These are phyloP conservation scores for Pseudogymnoascus sp. DNA, from an alignment of 2,329 filamentous ascomycete species.

Conservation along the genomic window DNA sequence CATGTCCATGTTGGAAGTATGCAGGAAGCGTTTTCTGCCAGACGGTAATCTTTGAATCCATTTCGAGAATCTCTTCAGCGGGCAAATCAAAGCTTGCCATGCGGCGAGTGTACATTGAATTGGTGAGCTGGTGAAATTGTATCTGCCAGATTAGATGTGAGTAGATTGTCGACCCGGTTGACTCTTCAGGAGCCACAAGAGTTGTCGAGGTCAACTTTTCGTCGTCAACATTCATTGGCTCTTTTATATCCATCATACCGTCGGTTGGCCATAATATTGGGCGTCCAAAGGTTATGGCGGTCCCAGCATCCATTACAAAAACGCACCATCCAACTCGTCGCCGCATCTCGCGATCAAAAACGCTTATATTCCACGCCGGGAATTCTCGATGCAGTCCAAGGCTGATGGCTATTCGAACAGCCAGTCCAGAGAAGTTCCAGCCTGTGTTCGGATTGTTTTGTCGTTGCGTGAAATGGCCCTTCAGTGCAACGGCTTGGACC, in stretches of 20 bases:
- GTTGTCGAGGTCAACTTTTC: constrained; percentile 4
- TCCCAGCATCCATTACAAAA: constrained; percentile 38
- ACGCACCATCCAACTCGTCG: constrained; percentile 33
- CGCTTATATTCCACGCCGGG: constrained; percentile 26
- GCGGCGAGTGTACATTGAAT: constrained; percentile 21
- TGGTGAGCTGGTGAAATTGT: constrained; percentile 6
- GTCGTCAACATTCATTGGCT: constrained; percentile 30
- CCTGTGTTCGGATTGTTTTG: constrained; percentile 41
- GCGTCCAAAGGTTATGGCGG: constrained; percentile 37
- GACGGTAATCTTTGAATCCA: constrained; percentile 25
- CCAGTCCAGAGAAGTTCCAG: constrained; percentile 40
- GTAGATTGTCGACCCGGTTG: constrained; percentile 14
- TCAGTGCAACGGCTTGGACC: constrained; percentile 26
- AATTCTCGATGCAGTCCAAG: constrained; percentile 39
- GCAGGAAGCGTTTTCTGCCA: constrained; percentile 24
- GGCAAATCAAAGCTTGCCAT: constrained; percentile 4
- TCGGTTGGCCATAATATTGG: constrained; percentile 24
- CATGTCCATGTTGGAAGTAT: constrained; percentile 21
- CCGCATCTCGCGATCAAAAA: constrained; percentile 31
- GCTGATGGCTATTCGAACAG: constrained; percentile 39
- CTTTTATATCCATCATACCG: constrained; percentile 26
- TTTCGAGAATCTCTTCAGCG: constrained; percentile 27
- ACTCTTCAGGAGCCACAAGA: neutral
- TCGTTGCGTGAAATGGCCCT: constrained; percentile 38
- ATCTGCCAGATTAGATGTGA: constrained; percentile 1